Evolutionary conservation across 192 early-diverging fungal species (phyloP).

Genomic region (Coemansia sp.): DNA sequence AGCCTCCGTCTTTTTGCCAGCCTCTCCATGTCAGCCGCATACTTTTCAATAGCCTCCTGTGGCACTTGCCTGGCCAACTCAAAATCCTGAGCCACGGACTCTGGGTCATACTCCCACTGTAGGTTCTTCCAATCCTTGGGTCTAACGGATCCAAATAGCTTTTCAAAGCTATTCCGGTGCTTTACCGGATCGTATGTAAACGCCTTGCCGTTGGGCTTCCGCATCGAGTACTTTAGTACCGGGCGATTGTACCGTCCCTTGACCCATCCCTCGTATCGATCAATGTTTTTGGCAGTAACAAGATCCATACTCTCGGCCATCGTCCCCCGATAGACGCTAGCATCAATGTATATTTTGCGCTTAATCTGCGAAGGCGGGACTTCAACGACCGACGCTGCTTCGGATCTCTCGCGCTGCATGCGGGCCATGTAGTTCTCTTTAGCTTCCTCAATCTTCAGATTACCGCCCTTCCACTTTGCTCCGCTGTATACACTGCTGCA

Average conservation of each 20-base stretch:
- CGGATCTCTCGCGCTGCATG: slow-evolving; percentile 52
- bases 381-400: slow-evolving; percentile 37
- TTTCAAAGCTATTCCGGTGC: slow-evolving; percentile 64
- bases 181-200: slow-evolving; percentile 67
- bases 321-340: slow-evolving; percentile 28
- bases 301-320: slow-evolving; percentile 66
- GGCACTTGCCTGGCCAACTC: slow-evolving; percentile 22
- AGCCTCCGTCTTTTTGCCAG: slow-evolving; percentile 13
- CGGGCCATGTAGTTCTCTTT: slow-evolving; percentile 63
- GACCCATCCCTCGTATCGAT: slow-evolving; percentile 65
- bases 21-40: slow-evolving; percentile 1
- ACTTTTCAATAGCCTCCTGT: slow-evolving; percentile 6
- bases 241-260: slow-evolving; percentile 68
- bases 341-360: slow-evolving; percentile 51
- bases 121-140: slow-evolving; percentile 25
- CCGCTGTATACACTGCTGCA: slow-evolving; percentile 72
- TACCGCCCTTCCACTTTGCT: slow-evolving; percentile 82
- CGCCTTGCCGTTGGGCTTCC: slow-evolving; percentile 54
- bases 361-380: slow-evolving; percentile 25
- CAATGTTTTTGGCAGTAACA: slow-evolving; percentile 68
- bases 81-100: slow-evolving; percentile 17
- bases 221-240: slow-evolving; percentile 65
- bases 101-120: slow-evolving; percentile 45
- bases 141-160: slow-evolving; percentile 37
- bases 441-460: slow-evolving; percentile 75